Base-by-base conservation (phyloP, 2,329 filamentous ascomycete species). In the Ophiostoma sp. region DNA sequence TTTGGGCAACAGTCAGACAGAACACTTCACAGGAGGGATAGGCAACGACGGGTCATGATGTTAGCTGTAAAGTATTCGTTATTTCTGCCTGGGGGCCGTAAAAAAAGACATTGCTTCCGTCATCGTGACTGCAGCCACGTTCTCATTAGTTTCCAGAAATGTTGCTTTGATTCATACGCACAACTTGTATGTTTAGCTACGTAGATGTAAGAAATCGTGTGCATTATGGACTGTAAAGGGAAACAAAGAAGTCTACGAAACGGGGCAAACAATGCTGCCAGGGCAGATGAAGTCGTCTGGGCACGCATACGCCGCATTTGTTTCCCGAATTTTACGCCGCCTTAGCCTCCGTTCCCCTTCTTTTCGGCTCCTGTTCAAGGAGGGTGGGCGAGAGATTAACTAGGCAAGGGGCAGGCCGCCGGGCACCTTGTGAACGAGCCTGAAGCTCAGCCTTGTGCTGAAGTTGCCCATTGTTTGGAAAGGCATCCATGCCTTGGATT, bases 381-480 rank as follows among this genome's bases (percentile, higher is more conserved):
- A 28, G n/a, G 36, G 64, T 50, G 42, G 64, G 8, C 45, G n/a
- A 33, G 25, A 48, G 42, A 66, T 11, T 42, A 36, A n/a, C 22
- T 8, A 39, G 61, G 36, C 36, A 64, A 64, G 61, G 36, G n/a
- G 5, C 36, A 19, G 25, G 64, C 64, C 33, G 9, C 42, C 42
- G 17, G 42, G 25, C 36, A 22, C 36, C 36, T 42, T 66, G 50
- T 48, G 36, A 45, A 28, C 15, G 64, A 6, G 28, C 42, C 25
- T 11, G 33, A 42, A 15, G 31, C 42, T 50, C 66, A 55, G 66
- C 66, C 66, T 69, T 69, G 66, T 48, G 12, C 28, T 42, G 39
- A 9, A 25, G 12, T 15, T 28, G 36, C 22, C 22, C 36, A 45
- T 42, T 39, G 22, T 45, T 5, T 28, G 1, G 22, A 45, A 28